Percentiles rank a stretch among this genome's conserved stretches.
phyloP scores from a whole-genome alignment of 805 yeast species.

The Scheffersomyces amazonensis region DNA sequence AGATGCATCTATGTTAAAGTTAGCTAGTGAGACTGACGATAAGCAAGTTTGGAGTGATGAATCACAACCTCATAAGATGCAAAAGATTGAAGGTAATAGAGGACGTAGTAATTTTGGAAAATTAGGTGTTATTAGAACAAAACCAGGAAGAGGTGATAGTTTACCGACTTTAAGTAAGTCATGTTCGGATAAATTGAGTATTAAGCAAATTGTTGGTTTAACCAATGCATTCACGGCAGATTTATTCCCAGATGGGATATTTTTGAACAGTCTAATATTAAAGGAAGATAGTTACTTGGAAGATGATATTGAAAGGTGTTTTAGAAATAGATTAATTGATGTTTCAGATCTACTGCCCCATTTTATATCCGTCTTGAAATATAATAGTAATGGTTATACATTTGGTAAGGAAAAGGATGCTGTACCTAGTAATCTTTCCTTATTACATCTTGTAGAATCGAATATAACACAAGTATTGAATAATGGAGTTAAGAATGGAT shows the following conservation, averaged over 20 bases:
- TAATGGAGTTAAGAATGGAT: slow-evolving; percentile 63
- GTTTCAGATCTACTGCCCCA: slow-evolving; percentile 10
- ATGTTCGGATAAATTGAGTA: slow-evolving; percentile 80
- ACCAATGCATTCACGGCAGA: slow-evolving; percentile 44
- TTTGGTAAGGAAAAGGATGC: slow-evolving; percentile 17
- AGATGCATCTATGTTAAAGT: slow-evolving; percentile 66
- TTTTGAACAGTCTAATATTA: slow-evolving; percentile 49
- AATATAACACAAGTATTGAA: slow-evolving; percentile 40
- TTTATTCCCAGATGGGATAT: slow-evolving; percentile 29
- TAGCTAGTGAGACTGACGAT: slow-evolving; percentile 13
- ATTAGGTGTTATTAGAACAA: slow-evolving; percentile 76
- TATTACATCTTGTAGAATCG: slow-evolving; percentile 21
- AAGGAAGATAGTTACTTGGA: slow-evolving; percentile 28
- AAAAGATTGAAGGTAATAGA: slow-evolving; percentile 25
- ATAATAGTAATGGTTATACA: slow-evolving; percentile 16
- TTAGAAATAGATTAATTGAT: slow-evolving; percentile 19
- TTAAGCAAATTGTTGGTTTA: slow-evolving; percentile 58
- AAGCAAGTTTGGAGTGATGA: slow-evolving; percentile 17
- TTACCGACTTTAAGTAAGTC: slow-evolving; percentile 72
- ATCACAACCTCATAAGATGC: slow-evolving; percentile 9
- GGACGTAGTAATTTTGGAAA: slow-evolving; percentile 62
- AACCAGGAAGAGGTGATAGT: slow-evolving; percentile 89
- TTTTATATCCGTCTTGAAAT: slow-evolving; percentile 18
- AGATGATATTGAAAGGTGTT: slow-evolving; percentile 41
- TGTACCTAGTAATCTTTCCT: slow-evolving; percentile 29